Conservation (phyloP, 176 grass and related monocot species). For the Chloris gayana region DNA sequence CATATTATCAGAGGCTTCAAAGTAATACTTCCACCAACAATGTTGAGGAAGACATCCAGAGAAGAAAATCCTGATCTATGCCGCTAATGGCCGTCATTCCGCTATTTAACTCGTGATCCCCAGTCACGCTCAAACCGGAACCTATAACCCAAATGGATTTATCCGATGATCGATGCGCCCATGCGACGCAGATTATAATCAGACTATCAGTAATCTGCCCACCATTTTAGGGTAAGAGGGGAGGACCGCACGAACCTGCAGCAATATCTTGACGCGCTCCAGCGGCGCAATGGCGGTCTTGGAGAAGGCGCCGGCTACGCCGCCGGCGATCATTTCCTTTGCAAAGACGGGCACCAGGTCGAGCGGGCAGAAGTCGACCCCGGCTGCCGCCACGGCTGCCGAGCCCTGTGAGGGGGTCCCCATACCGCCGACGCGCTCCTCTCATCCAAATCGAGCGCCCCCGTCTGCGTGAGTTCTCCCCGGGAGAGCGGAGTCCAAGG, state of each 20-base stretch:
- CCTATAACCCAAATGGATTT: background rate
- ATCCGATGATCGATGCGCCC: background rate
- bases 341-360: constrained; percentile 84
- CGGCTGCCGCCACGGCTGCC: constrained; percentile 70
- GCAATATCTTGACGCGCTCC: constrained; percentile 89
- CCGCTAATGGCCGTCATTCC: too few relatives aligned
- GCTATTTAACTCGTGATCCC: background rate
- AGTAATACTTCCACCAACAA: constrained; percentile 11
- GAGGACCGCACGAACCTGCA: constrained; percentile 63
- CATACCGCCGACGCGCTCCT: constrained; percentile 50
- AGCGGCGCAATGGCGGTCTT: constrained; percentile 93
- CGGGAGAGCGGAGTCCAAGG: constrained; percentile 21
- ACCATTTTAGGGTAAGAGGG: background rate
- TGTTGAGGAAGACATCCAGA: background rate
- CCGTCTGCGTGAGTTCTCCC: constrained; percentile 35
- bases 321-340: constrained; percentile 89
- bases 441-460: constrained; percentile 58
- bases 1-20: constrained; percentile 11
- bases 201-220: background rate
- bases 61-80: constrained; percentile 14
- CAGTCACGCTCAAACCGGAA: background rate
- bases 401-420: constrained; percentile 84
- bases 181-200: too few relatives aligned
- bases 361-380: constrained; percentile 72
- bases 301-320: constrained; percentile 86